Percentiles rank a stretch among this genome's conserved stretches.
phyloP scores from a whole-genome alignment of 2,329 filamentous ascomycete genomes.

The Chaetomium globosum region DNA sequence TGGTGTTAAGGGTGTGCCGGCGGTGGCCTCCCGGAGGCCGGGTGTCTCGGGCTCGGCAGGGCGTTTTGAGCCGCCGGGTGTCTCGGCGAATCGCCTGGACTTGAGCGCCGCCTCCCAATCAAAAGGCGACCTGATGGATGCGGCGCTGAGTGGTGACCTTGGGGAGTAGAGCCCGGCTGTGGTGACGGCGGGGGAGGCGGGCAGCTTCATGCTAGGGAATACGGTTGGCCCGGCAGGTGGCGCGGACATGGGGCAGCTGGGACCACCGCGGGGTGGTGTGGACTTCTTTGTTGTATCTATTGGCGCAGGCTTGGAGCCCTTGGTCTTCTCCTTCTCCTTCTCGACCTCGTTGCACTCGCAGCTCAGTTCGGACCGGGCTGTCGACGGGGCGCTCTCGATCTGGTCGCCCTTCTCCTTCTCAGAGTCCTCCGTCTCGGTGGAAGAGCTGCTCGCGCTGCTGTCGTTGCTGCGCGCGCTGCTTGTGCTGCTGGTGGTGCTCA shows the following conservation, averaged over 20 bases:
- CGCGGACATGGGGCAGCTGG: constrained; percentile 60
- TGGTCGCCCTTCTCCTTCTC: constrained; percentile 38
- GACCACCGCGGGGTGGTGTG: constrained; percentile 27
- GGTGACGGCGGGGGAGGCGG: constrained; percentile 72
- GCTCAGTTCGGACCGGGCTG: constrained; percentile 57
- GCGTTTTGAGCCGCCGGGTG: constrained; percentile 45
- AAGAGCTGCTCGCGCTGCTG: constrained; percentile 53
- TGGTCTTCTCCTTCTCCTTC: constrained; percentile 25
- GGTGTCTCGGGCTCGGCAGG: constrained; percentile 35
- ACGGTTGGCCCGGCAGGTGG: constrained; percentile 62
- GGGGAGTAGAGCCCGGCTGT: constrained; percentile 63
- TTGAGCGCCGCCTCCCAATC: constrained; percentile 78
- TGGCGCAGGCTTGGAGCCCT: constrained; percentile 33
- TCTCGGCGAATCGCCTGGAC: constrained; percentile 62
- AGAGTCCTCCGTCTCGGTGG: constrained; percentile 45
- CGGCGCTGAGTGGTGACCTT: constrained; percentile 74
- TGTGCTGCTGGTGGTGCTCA: constrained; percentile 50
- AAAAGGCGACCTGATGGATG: constrained; percentile 68
- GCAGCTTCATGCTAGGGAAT: constrained; percentile 72
- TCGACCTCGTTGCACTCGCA: constrained; percentile 54
- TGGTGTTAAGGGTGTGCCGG: constrained; percentile 23
- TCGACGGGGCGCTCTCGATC: constrained; percentile 54
- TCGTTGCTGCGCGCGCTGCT: constrained; percentile 52
- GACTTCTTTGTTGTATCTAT: constrained; percentile 36
- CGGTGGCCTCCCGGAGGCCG: constrained; percentile 21